These are phyloP conservation scores for Leccinum longicurvipes DNA, from an alignment of 768 basidiomycete genomes.

Conservation along the genomic window DNA sequence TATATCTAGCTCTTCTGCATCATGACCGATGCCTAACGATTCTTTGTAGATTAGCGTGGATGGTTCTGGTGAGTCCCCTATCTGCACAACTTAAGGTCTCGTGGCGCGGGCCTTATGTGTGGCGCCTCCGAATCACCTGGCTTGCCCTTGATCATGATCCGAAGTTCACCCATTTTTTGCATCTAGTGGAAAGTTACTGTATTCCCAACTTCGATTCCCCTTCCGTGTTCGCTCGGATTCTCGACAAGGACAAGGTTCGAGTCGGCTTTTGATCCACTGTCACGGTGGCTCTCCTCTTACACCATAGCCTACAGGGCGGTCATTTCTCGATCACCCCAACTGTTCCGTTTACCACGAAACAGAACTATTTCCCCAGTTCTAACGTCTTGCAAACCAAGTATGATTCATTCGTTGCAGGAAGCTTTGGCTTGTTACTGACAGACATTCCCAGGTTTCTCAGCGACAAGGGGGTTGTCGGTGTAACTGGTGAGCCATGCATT, in stretches of 20 bases:
- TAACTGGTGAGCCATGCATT: slow-evolving; percentile 55
- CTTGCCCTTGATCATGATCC: neutral
- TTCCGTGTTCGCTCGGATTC: slow-evolving; percentile 84
- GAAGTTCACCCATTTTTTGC: slow-evolving; percentile 3
- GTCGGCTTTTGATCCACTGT: neutral
- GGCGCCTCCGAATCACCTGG: neutral
- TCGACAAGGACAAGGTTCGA: slow-evolving; percentile 75
- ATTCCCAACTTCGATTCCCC: slow-evolving; percentile 93
- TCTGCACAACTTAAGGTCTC: neutral
- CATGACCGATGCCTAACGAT: slow-evolving; percentile 3
- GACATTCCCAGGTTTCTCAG: slow-evolving; percentile 60
- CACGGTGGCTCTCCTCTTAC: slow-evolving; percentile 1
- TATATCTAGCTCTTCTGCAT: slow-evolving; percentile 24
- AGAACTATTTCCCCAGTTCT: slow-evolving; percentile 79
- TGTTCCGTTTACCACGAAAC: slow-evolving; percentile 67
- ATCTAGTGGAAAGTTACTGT: slow-evolving; percentile 84
- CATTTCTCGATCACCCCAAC: slow-evolving; percentile 88
- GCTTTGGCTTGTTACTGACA: neutral
- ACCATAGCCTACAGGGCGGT: slow-evolving; percentile 54
- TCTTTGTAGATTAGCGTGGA: slow-evolving; percentile 61
- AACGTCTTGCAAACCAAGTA: slow-evolving; percentile 86
- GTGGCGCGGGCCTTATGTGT: neutral
- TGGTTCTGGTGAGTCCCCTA: slow-evolving; percentile 62
- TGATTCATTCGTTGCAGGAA: neutral
- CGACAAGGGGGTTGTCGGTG: slow-evolving; percentile 79